Conservation (phyloP, 2,329 filamentous ascomycete genomes). For the Aspergillus fumigatus region DNA sequence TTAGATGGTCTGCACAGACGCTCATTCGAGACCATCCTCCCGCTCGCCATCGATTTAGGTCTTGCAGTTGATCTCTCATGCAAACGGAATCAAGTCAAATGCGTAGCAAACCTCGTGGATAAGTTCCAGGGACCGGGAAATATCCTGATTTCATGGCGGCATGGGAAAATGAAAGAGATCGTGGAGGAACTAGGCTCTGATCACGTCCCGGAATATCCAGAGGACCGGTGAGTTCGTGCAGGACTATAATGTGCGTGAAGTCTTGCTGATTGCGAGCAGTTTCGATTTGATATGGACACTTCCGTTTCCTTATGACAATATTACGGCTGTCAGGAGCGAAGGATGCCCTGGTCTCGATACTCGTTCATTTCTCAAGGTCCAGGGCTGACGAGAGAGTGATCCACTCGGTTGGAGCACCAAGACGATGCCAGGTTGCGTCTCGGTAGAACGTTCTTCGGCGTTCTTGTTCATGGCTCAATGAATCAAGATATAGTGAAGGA, state of each 20-base stretch:
- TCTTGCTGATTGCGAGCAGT: slow-evolving; percentile 7
- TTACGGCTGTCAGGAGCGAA: slow-evolving; percentile 23
- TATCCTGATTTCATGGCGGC: slow-evolving; percentile 28
- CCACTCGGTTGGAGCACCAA: background rate
- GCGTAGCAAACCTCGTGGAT: slow-evolving; percentile 18
- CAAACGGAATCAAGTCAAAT: slow-evolving; percentile 18
- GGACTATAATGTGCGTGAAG: background rate
- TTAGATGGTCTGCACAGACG: slow-evolving; percentile 15
- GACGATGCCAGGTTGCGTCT: background rate
- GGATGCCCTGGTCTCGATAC: slow-evolving; percentile 23
- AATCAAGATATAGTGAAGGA: background rate
- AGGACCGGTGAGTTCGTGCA: slow-evolving; percentile 20
- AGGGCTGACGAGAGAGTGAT: slow-evolving; percentile 11
- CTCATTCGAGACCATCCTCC: slow-evolving; percentile 21
- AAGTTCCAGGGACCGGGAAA: slow-evolving; percentile 21
- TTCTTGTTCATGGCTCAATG: background rate
- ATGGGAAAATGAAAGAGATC: slow-evolving; percentile 21
- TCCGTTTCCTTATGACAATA: slow-evolving; percentile 24
- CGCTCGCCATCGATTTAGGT: slow-evolving; percentile 24
- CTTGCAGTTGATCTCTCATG: slow-evolving; percentile 25
- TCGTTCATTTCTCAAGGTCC: slow-evolving; percentile 11
- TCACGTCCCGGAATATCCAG: slow-evolving; percentile 20
- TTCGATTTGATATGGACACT: slow-evolving; percentile 30
- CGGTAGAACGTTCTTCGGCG: background rate
- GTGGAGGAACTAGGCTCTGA: slow-evolving; percentile 16